These are phyloP conservation scores for Osmanthus fragrans DNA, from an alignment of 257 asterid genomes.

Conservation along the genomic window DNA sequence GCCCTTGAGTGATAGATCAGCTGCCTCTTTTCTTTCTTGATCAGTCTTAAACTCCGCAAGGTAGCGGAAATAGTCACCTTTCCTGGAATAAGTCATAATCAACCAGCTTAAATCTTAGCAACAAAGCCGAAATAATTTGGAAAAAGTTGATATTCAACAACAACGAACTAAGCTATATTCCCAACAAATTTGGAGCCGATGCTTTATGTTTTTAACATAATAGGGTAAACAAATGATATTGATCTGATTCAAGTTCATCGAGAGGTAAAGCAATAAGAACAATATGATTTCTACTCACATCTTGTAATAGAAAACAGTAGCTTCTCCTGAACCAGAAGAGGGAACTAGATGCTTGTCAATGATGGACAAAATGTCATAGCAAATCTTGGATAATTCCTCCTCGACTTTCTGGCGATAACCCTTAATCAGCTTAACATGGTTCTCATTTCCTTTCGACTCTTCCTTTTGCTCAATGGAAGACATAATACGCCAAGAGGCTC, in stretches of 20 bases:
- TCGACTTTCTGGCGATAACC: slow-evolving; percentile 78
- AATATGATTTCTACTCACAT: slow-evolving; percentile 44
- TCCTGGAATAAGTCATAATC: slow-evolving; percentile 45
- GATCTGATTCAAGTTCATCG: background rate
- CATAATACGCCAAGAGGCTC: slow-evolving; percentile 97
- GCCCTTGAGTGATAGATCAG: slow-evolving; percentile 79
- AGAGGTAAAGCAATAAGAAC: slow-evolving; percentile 8
- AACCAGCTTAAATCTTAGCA: background rate
- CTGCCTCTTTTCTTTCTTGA: slow-evolving; percentile 72
- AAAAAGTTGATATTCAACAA: no score
- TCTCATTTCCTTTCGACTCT: slow-evolving; percentile 78
- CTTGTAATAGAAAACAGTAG: slow-evolving; percentile 89
- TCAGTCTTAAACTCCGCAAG: slow-evolving; percentile 88
- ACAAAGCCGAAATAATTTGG: no score
- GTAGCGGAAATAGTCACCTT: slow-evolving; percentile 84
- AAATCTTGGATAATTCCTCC: slow-evolving; percentile 83
- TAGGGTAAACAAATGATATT: background rate
- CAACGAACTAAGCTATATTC: background rate
- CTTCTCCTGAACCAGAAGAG: slow-evolving; percentile 79
- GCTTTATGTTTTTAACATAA: background rate
- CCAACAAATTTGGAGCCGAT: background rate
- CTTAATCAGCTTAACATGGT: slow-evolving; percentile 68
- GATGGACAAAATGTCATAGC: slow-evolving; percentile 75
- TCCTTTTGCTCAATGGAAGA: slow-evolving; percentile 95
- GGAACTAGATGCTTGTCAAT: slow-evolving; percentile 80